Evolutionary conservation across 2,329 filamentous ascomycete genomes (phyloP), one percentile per base, ranked within the genome.

Genomic region (Fusarium graminum): DNA sequence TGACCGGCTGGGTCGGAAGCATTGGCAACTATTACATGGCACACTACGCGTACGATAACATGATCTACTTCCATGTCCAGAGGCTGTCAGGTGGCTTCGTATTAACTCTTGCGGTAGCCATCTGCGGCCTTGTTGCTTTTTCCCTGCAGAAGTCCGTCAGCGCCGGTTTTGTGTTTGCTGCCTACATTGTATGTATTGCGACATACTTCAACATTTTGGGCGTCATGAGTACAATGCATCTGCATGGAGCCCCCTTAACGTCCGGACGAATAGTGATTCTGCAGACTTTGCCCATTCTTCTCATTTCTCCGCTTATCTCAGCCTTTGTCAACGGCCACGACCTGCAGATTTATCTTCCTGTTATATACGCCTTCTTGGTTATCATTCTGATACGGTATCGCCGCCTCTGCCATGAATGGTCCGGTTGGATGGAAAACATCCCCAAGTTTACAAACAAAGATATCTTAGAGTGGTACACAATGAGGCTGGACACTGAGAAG

Each of bases 31-130:
- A 46, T 22, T 68, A 68, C 25, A 51, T 67, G 14, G 63, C 65
- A 7, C 63, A 68, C 17, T 68, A 68, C 22, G 65, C 65, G 4
- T 68, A 68, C 16, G 65, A 68, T 8, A 68, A 64, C 9, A 68
- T 68, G 65, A 52, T 67, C 10, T 67, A 68, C 29, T 68, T 68
- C 10, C 65, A 67, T 19, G 52, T 68, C 1, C 65, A 68, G 39
- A 53, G 65, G 1, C 40, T 68, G 4, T 68, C 65, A 1, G 65
- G 65, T 6, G 65, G 65, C 3, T 67, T 68, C 10, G 45, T 68
- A 7, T 11, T 68, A 3, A 65, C 63, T 3, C 38, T 59, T 3
- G 26, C 49, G 1, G 47, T 68, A 6, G 42, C 55, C 0, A 12
- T 67, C 4, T 49, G 61, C 6, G 65, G 65, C 1, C 49, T 68